Evolutionary conservation across 768 basidiomycete genomes (phyloP), one percentile per base, ranked within the genome.

Genomic region (Rhizopogon rudus): DNA sequence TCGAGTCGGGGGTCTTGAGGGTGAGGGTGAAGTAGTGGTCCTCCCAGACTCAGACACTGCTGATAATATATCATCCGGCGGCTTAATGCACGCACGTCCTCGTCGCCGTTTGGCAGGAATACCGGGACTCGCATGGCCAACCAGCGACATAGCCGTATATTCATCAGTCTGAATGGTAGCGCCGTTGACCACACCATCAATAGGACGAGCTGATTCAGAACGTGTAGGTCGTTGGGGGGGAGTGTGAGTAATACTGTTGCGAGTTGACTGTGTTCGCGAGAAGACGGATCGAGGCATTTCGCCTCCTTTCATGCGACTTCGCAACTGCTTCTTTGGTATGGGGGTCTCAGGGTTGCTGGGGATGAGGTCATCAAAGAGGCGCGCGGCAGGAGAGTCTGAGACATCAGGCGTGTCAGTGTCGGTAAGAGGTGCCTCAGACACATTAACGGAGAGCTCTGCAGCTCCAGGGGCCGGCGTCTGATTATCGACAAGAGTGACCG

Each of bases 291-390:
- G 57, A 37, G 58, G 48, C 17, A 48, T 60, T 3, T 35, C 35
- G 37, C 45, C 58, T 16, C 61, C 61, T 51, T 60, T 67, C 16
- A 25, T 20, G 45, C 44, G 54, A 41, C 51, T 53, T 49, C 60
- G 56, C 41, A 59, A 43, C 33, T 60, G 67, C 48, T 46, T 61
- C 58, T 59, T 61, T n/a, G 52, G 37, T 39, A 31, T 29, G 28
- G 67, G 65, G 12, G 60, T 63, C 16, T 49, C 40, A 28, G 50
- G 20, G 50, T 58, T 44, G 28, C 57, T 59, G 40, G 31, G 43
- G 20, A 69, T 59, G n/a, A 64, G 7, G 50, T 70, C 69, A 52
- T 70, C 69, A 49, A 70, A 70, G 28, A 70, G 69, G 29, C 65
- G 59, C 10, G 68, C 70, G 43, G 68, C 69, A 17, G 65, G 52